phyloP scores from a whole-genome alignment of 768 basidiomycete genomes.

The Dacryopinax primogenitus region DNA sequence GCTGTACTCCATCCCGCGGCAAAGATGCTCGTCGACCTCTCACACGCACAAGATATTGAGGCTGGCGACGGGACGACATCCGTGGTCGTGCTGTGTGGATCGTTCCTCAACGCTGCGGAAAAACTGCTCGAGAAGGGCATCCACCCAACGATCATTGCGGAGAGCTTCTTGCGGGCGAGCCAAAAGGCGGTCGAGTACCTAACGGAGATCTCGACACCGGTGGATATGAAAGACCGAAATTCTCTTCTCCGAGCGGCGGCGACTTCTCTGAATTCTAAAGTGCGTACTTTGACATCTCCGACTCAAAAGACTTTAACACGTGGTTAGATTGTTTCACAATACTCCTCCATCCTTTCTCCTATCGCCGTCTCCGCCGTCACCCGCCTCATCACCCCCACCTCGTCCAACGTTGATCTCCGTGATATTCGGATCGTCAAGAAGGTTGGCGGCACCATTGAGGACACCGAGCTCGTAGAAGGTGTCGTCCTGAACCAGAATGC shows the following conservation, averaged over 20 bases:
- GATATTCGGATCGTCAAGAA: conserved; percentile 97
- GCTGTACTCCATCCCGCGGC: conserved; percentile 96
- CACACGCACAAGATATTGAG: conserved; percentile 94
- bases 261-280: conserved; percentile 94
- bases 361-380: conserved; percentile 96
- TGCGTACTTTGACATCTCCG: conserved; percentile 22
- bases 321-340: conserved; percentile 90
- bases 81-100: conserved; percentile 92
- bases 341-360: conserved; percentile 93
- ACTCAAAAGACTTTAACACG: not conserved
- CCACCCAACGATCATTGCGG: conserved; percentile 93
- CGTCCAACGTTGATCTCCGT: conserved; percentile 89
- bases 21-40: conserved; percentile 97
- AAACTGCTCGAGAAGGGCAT: conserved; percentile 88
- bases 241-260: conserved; percentile 83
- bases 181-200: conserved; percentile 87
- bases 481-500: conserved; percentile 97
- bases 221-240: conserved; percentile 77
- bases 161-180: conserved; percentile 87
- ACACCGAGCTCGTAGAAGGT: conserved; percentile 92
- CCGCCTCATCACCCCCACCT: conserved; percentile 73
- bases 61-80: conserved; percentile 98
- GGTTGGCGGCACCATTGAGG: conserved; percentile 97
- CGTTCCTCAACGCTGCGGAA: conserved; percentile 84
- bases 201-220: conserved; percentile 80